Percentiles rank a stretch among this genome's conserved stretches.
Conservation (phyloP, 345 rosid genomes). For the Linum lewisii region DNA sequence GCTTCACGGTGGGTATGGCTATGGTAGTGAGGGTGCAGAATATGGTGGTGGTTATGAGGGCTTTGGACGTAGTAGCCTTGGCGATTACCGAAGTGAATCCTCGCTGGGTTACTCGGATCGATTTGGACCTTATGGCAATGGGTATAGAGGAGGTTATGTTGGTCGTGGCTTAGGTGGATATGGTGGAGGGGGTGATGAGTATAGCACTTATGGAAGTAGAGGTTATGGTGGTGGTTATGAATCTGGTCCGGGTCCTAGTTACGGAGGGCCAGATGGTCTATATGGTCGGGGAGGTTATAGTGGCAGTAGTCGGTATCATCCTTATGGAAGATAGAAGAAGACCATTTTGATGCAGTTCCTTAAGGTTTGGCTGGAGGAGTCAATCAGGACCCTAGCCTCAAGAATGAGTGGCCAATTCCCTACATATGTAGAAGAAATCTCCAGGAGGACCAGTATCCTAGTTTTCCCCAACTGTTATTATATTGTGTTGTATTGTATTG, state of each 20-base stretch:
- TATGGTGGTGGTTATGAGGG: slow-evolving; percentile 39
- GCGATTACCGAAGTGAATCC: slow-evolving; percentile 61
- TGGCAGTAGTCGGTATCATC: slow-evolving; percentile 95
- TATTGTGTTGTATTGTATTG: too few species aligned
- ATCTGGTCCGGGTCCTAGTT: slow-evolving; percentile 74
- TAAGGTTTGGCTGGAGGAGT: too few species aligned
- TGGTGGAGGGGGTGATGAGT: slow-evolving; percentile 31
- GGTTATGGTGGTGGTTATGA: slow-evolving; percentile 69
- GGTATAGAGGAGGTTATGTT: slow-evolving; percentile 67
- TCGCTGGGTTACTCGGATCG: slow-evolving; percentile 89
- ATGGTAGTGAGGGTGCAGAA: slow-evolving; percentile 46
- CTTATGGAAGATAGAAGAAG: slow-evolving; percentile 70
- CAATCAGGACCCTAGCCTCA: too few species aligned
- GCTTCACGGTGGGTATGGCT: slow-evolving; percentile 41
- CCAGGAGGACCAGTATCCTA: too few species aligned
- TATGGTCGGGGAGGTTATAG: slow-evolving; percentile 89
- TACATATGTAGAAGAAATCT: too few species aligned
- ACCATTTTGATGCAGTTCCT: background rate
- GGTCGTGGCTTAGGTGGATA: slow-evolving; percentile 56
- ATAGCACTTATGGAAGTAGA: slow-evolving; percentile 23
- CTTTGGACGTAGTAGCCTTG: slow-evolving; percentile 48
- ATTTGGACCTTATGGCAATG: slow-evolving; percentile 67
- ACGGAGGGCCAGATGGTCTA: slow-evolving; percentile 53
- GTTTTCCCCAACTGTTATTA: too few species aligned
- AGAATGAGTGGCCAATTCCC: too few species aligned